These are phyloP conservation scores for Vitis rupestris DNA, from an alignment of 164 flowering plant genomes.

Conservation along the genomic window DNA sequence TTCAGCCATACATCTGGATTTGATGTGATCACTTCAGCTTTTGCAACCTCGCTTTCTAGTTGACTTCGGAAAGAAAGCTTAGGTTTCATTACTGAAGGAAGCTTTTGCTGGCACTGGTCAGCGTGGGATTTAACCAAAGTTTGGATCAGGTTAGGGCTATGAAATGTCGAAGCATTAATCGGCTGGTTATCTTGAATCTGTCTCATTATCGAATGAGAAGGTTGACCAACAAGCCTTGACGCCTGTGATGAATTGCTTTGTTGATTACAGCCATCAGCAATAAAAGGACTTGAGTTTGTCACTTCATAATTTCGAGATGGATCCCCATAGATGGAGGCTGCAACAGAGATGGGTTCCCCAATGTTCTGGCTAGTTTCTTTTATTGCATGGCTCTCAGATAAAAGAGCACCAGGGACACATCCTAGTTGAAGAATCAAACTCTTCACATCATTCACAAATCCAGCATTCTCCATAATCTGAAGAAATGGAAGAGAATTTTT, in stretches of 20 bases:
- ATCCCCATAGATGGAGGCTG: constrained; percentile 20
- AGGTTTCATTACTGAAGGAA: constrained; percentile 16
- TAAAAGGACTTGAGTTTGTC: constrained; percentile 14
- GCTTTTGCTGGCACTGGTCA: constrained; percentile 18
- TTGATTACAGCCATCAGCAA: constrained; percentile 21
- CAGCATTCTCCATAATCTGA: constrained; percentile 77
- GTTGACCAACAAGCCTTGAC: constrained; percentile 26
- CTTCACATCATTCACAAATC: constrained; percentile 65
- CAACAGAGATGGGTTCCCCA: constrained; percentile 23
- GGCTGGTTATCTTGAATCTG: constrained; percentile 21
- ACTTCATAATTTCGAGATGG: constrained; percentile 16
- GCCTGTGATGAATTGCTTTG: constrained; percentile 24
- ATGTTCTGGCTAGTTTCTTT: constrained; percentile 27
- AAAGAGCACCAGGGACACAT: constrained; percentile 49
- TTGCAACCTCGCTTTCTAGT: constrained; percentile 20
- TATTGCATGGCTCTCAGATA: constrained; percentile 34
- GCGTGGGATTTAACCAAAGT: constrained; percentile 12
- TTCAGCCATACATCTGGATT: constrained; percentile 29
- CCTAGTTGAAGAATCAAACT: constrained; percentile 64
- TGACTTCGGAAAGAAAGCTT: constrained; percentile 16
- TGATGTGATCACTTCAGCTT: constrained; percentile 37
- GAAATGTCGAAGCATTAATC: constrained; percentile 23
- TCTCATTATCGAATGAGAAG: constrained; percentile 22
- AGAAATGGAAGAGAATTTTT: neutral
- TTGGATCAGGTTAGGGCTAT: constrained; percentile 18